These are phyloP conservation scores for Amoeboaphelidium protococcarum DNA, from an alignment of 371 early-diverging fungal species.

Conservation along the genomic window DNA sequence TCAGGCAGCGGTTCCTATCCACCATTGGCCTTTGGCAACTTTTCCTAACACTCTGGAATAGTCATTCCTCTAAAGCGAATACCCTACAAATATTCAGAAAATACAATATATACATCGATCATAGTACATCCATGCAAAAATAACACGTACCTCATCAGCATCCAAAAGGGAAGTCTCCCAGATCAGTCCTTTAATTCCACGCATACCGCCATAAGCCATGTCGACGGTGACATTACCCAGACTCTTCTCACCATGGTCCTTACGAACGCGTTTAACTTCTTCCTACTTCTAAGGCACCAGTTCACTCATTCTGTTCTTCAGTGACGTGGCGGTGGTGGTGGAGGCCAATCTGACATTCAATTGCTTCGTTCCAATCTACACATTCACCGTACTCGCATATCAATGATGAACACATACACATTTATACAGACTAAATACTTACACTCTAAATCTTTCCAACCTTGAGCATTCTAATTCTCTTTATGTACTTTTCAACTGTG, in stretches of 20 bases:
- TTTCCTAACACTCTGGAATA: slow-evolving; percentile 84
- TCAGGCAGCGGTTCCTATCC: slow-evolving; percentile 88
- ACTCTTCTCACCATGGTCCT: slow-evolving; percentile 59
- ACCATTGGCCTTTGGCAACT: slow-evolving; percentile 56
- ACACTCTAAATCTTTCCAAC: too few relatives aligned
- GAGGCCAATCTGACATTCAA: too few relatives aligned
- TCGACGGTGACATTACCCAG: slow-evolving; percentile 87
- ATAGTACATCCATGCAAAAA: neutral
- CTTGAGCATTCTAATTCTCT: too few relatives aligned
- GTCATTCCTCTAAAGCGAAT: slow-evolving; percentile 90
- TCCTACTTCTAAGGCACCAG: slow-evolving; percentile 78
- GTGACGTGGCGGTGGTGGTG: too few relatives aligned
- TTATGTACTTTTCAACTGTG: too few relatives aligned
- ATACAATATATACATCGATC: neutral
- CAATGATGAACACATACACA: too few relatives aligned
- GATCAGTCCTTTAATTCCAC: slow-evolving; percentile 94
- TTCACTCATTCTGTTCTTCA: slow-evolving; percentile 78
- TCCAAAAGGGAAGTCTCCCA: slow-evolving; percentile 94
- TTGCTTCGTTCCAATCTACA: too few relatives aligned
- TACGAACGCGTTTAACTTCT: slow-evolving; percentile 73
- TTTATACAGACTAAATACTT: too few relatives aligned
- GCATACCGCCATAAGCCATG: slow-evolving; percentile 94
- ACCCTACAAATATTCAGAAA: slow-evolving; percentile 24
- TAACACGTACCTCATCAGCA: slow-evolving; percentile 41
- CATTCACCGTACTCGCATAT: too few relatives aligned